Evolutionary conservation across 257 asterid species (phyloP).

Genomic region (Solanum chilense): DNA sequence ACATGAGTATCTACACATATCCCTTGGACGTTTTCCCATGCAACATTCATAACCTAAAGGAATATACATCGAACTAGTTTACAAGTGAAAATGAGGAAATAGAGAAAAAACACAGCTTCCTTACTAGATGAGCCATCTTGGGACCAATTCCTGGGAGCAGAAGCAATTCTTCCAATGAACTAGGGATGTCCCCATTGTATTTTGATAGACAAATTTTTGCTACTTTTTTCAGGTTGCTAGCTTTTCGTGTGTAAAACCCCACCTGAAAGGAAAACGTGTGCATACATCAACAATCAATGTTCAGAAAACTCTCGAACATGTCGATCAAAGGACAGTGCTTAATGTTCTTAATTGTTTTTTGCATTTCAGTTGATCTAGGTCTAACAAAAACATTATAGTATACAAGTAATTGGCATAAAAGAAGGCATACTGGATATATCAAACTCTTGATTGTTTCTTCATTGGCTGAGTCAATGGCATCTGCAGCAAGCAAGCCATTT

Average conservation of each 20-base stretch:
- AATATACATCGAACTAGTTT: neutral
- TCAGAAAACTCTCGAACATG: neutral
- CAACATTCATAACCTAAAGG: conserved; percentile 86
- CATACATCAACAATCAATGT: neutral
- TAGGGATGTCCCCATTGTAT: conserved; percentile 84
- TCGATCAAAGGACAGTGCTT: neutral
- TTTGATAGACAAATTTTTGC: conserved; percentile 65
- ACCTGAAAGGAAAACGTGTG: conserved; percentile 36
- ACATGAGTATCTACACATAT: conserved; percentile 98
- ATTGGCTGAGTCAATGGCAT: conserved; percentile 53
- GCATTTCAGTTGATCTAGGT: conserved; percentile 2
- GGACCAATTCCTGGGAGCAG: conserved; percentile 97
- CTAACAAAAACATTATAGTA: neutral
- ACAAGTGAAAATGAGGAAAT: neutral
- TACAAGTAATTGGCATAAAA: neutral
- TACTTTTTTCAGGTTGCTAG: conserved; percentile 77
- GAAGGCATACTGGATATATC: conserved; percentile 66
- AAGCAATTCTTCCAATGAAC: conserved; percentile 73
- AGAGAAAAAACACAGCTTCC: neutral
- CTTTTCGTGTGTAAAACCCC: conserved; percentile 92
- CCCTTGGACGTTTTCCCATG: conserved; percentile 94
- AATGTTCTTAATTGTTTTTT: neutral
- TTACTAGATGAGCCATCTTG: conserved; percentile 97
- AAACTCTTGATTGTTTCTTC: conserved; percentile 62
- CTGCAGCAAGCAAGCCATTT: conserved; percentile 68